Base-by-base conservation (phyloP, 768 basidiomycete genomes). In the Auricularia sp. region DNA sequence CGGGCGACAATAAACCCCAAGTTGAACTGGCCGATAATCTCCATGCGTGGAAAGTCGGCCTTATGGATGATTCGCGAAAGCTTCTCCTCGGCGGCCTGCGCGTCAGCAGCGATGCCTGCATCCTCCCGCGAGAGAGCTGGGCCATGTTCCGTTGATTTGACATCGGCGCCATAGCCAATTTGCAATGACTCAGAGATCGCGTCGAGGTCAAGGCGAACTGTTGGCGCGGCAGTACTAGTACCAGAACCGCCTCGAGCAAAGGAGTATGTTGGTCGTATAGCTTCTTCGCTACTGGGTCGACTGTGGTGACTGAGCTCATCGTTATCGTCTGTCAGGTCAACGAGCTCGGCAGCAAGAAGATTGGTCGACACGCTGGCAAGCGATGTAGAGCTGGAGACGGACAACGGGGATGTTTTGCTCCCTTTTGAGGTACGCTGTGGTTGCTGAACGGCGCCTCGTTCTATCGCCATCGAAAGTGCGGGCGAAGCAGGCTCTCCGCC, bases 11-110 rank as follows among this genome's bases (percentile, higher is more conserved):
- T 93, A 75, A 99, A 99, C 0, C 95, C 95, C 36, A 88, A 81
- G 70, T 99, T 99, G 75, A 98, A 99, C 74, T 99, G 97, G 0
- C 97, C 97, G 53, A 96, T 68, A 12, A 97, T 76, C 0, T 86
- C 80, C 97, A 99, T 98, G 5, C 68, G 68, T 6, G 74, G 81
- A 69, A 99, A 98, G 75, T 99, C 95, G 2, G 74, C 72, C 76
- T 98, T 98, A 53, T 84, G 81, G 34, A 99, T 94, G 39, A 93
- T 85, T 16, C 95, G 84, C 11, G 90, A 82, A 2, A 99, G 83
- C 0, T 87, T 86, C 61, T 83, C 83, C 23, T 83, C 81, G 0
- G 84, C 89, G 12, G 78, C 81, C 14, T 75, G 79, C 14, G 81
- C 77, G 61, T 87, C 83, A 36, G 83, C 78, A 8, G 79, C 78